phyloP scores from a whole-genome alignment of 306 rosid genomes.

The Benincasa hispida region DNA sequence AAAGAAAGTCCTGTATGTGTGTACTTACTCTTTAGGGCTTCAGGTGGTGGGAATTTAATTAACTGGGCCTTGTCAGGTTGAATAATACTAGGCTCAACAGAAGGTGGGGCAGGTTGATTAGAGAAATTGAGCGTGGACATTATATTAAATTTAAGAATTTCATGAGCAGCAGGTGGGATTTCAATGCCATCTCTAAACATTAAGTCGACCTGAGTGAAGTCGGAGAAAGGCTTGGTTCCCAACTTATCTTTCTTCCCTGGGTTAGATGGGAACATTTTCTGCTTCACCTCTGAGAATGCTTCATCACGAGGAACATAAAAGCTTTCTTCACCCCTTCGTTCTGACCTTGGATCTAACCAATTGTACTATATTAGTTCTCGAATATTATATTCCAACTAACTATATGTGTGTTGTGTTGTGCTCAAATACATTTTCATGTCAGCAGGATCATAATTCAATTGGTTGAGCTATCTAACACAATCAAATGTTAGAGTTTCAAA shows the following conservation, averaged over 20 bases:
- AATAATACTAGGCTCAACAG: background rate
- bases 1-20: background rate
- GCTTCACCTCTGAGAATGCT: slow-evolving; percentile 41
- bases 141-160: background rate
- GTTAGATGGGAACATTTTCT: slow-evolving; percentile 14
- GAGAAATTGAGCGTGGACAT: background rate
- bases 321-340: slow-evolving; percentile 17
- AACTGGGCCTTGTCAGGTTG: background rate
- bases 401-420: no score
- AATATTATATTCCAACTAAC: no score
- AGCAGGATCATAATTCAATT: no score
- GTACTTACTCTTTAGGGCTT: background rate
- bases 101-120: background rate
- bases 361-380: no score
- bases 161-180: background rate
- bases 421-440: no score
- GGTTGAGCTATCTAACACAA: no score
- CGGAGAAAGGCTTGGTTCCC: background rate
- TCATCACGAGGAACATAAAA: slow-evolving; percentile 67
- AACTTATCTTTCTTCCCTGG: background rate
- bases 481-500: no score
- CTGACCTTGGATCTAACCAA: slow-evolving; percentile 27
- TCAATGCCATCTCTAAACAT: background rate
- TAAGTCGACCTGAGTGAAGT: background rate
- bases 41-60: background rate